phyloP scores from a whole-genome alignment of 2,329 filamentous ascomycete species.

The Penicillium sp. region DNA sequence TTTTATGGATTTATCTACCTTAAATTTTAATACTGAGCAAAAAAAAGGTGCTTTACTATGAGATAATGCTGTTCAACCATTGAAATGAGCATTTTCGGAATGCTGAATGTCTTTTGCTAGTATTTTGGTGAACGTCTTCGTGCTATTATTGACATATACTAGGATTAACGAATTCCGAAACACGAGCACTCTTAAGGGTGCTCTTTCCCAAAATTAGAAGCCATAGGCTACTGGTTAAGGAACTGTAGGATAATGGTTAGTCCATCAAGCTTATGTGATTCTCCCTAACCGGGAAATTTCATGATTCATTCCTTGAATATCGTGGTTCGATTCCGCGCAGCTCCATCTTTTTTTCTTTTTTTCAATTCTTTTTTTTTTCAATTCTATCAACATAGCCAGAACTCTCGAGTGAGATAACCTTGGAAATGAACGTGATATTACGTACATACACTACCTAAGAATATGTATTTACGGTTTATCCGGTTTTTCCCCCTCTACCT shows the following conservation, averaged over 20 bases:
- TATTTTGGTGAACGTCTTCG: background rate
- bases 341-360: background rate
- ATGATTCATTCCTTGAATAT: conserved; percentile 12
- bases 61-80: background rate
- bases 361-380: background rate
- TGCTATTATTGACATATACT: background rate
- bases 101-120: background rate
- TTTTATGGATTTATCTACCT: background rate
- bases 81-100: background rate
- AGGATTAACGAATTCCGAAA: background rate
- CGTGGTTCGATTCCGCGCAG: conserved; percentile 11
- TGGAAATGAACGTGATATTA: no score
- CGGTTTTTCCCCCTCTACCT: background rate
- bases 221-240: conserved; percentile 4
- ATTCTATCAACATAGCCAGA: background rate
- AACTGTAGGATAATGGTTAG: conserved; percentile 12
- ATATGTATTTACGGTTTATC: background rate
- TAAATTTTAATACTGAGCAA: background rate
- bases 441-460: no score
- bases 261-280: conserved; percentile 10
- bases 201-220: background rate
- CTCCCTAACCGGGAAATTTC: conserved; percentile 3
- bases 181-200: background rate
- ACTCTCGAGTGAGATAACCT: background rate
- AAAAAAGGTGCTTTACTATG: no score